Base-by-base conservation (phyloP, 306 rosid species). In the Abrus precatorius region DNA sequence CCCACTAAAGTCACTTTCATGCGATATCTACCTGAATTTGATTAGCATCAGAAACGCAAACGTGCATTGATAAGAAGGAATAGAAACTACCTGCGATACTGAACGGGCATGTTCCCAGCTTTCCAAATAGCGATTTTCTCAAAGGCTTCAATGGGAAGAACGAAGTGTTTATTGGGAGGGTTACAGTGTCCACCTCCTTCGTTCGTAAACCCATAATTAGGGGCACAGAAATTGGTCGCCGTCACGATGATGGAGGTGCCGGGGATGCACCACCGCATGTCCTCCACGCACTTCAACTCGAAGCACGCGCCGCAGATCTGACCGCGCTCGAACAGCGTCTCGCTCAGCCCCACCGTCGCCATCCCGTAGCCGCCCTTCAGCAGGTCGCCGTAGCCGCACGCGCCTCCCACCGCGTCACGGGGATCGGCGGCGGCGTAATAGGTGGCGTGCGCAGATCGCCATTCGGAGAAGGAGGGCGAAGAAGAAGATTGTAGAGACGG, bases 241-340 rank as follows among this genome's bases (percentile, higher is more conserved):
- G 98, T 91, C 29, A 95, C 89, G 5, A 95, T 92, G 38, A 92
- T 92, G 13, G 97, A 91, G 8, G 97, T 95, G 5, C 97, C 98
- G 0, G 97, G 92, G 1, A 92, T 85, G 75, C 98, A 95, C 98
- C 97, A 95, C 7, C 92, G 88, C n/a, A 83, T 90, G 49, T 95
- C 98, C 9, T 95, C 95, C 0, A 95, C 97, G 43, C 98, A 95
- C 6, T 83, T 68, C 1, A 95, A 80, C 88, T 90, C 85, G 76
- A 91, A 92, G 89, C 98, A 95, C 61, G 98, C 98, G 78, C 98
- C 98, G 45, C 98, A 95, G 98, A 95, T 95, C 98, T 90, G 97
- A 27, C 98, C 98, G 0, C 97, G 90, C 72, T 88, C 95, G 73
- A 90, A 95, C 64, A 95, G 56, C 3, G 88, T 14, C 85, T 95